Evolutionary conservation across 805 yeast genomes (phyloP).

Genomic region (Zygoascus bituminiphila): DNA sequence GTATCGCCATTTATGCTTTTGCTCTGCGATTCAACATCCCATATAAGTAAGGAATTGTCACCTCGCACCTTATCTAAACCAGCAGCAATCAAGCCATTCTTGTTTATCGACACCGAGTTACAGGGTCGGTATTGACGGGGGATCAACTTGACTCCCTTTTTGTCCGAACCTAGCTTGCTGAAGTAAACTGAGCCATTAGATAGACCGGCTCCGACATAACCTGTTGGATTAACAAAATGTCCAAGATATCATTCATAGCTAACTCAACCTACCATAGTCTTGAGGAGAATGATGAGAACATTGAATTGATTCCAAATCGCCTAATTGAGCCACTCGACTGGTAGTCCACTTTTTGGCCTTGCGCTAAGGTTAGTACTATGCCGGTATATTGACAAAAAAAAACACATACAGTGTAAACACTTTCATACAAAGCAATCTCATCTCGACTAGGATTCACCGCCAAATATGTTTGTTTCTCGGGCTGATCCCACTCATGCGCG

Average conservation of each 20-base stretch:
- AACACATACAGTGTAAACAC: conserved; percentile 8
- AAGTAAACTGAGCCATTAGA: conserved; percentile 57
- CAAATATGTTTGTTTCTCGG: conserved; percentile 47
- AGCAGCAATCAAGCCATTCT: conserved; percentile 56
- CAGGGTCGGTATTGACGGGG: conserved; percentile 69
- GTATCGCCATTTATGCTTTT: conserved; percentile 30
- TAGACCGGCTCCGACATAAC: conserved; percentile 59
- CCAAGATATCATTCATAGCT: not conserved
- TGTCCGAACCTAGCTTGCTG: conserved; percentile 42
- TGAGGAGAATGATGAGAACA: conserved; percentile 55
- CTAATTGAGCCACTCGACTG: conserved; percentile 25
- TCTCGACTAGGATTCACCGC: conserved; percentile 76
- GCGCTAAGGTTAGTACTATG: not conserved
- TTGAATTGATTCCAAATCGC: conserved; percentile 61
- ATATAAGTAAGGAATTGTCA: conserved; percentile 67
- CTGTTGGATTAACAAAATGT: conserved; percentile 4
- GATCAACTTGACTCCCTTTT: conserved; percentile 33
- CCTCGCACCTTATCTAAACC: conserved; percentile 74
- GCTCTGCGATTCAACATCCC: conserved; percentile 47
- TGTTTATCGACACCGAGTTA: conserved; percentile 63
- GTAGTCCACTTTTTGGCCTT: conserved; percentile 27
- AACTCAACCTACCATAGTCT: conserved; percentile 39
- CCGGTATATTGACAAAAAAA: not conserved
- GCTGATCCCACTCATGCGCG: conserved; percentile 51
- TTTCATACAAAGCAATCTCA: conserved; percentile 51